Evolutionary conservation across 2,329 filamentous ascomycete genomes (phyloP), one percentile per base, ranked within the genome.

Genomic region (Moelleriella libera): DNA sequence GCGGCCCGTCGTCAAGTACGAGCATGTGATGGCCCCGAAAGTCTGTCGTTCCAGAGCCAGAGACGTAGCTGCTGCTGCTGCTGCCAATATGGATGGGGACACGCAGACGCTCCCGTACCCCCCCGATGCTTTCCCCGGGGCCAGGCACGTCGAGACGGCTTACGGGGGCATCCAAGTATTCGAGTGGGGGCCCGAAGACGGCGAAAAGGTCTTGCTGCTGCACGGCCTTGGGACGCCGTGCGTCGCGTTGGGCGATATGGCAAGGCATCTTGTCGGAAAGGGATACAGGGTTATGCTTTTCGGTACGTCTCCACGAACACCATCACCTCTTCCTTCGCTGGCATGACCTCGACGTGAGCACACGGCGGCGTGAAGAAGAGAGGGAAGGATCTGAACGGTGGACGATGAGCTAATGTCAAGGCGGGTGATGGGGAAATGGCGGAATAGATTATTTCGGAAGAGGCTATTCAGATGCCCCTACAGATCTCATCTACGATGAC

Each of bases 171-270:
- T 86, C 51, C 70, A 82, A 43, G 80, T 86, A 3, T 90, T 88
- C 59, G 88, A 94, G 68, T 92, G 82, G 75, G 88, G 88, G 0
- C 83, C 85, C 0, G 72, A 78, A 49, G 66, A 74, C 37, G 86
- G 85, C 1, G 73, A 78, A 30, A 88, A 82, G 57, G 79, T 90
- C 1, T 66, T 94, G 11, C 67, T 94, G 30, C 65, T 94, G 12
- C 88, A 90, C 61, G 88, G 88, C 5, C 89, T 92, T 56, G 85
- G 80, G 45, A 92, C 86, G 5, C 87, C 88, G 0, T 81, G 80
- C 51, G 68, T 89, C 44, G 74, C 84, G 0, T 65, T 90, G 14
- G 80, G 78, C 2, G 72, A 76, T 41, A 60, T 92, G 37, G 83
- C 83, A 11, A 70, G 78, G 58, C 75, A 72, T 46, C 70, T 94